A percentile compares a stretch with the other conserved stretches of the same genome.
phyloP scores from a whole-genome alignment of 2,329 filamentous ascomycete species.

The Fusarium graminum region DNA sequence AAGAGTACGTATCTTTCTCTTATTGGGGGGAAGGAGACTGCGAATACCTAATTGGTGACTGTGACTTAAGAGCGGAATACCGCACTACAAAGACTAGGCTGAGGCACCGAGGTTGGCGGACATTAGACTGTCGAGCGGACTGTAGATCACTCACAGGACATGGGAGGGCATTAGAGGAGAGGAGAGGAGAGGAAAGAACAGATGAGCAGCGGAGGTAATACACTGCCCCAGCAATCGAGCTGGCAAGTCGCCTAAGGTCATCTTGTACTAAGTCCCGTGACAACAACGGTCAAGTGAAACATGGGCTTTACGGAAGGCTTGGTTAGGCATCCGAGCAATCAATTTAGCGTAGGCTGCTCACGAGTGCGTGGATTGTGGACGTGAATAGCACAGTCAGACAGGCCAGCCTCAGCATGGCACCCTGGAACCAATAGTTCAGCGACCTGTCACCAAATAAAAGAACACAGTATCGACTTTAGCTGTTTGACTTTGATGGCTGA shows the following conservation, averaged over 20 bases:
- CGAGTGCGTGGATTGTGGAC: constrained; percentile 15
- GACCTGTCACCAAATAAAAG: constrained; percentile 7
- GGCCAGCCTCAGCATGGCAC: constrained; percentile 24
- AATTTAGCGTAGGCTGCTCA: constrained; percentile 27
- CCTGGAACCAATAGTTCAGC: constrained; percentile 6
- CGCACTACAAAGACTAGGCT: constrained; percentile 3
- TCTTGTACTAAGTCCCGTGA: constrained; percentile 33
- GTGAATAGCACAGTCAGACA: constrained; percentile 34
- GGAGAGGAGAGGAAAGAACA: neutral
- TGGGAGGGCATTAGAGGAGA: constrained; percentile 19
- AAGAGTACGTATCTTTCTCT: constrained; percentile 7
- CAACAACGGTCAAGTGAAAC: constrained; percentile 27
- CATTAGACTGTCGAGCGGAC: constrained; percentile 30
- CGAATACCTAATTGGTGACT: constrained; percentile 11
- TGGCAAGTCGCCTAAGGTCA: constrained; percentile 33
- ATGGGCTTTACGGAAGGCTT: constrained; percentile 33
- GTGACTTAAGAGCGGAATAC: constrained; percentile 10
- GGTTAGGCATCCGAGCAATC: constrained; percentile 32
- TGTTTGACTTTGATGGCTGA: constrained; percentile 25
- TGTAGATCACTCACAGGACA: constrained; percentile 25
- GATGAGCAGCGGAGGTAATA: constrained; percentile 17
- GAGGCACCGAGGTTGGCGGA: constrained; percentile 24
- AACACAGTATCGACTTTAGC: neutral
- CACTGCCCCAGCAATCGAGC: constrained; percentile 18
- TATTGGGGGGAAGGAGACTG: constrained; percentile 5